Percentiles rank a stretch among this genome's conserved stretches.
Conservation (phyloP, 768 basidiomycete genomes). For the Cantharellus anzutake region DNA sequence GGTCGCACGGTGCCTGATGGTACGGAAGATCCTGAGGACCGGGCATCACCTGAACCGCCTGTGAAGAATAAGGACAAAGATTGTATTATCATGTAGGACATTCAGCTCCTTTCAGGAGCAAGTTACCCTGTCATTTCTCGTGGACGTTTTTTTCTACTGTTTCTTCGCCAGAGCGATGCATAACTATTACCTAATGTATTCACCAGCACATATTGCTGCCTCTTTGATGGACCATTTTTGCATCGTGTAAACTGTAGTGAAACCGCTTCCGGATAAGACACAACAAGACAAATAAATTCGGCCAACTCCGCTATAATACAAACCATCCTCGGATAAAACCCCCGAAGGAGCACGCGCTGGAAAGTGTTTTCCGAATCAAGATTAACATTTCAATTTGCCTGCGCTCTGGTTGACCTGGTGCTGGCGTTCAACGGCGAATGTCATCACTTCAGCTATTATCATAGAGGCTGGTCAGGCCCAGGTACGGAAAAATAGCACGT, state of each 20-base stretch:
- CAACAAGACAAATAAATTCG: no score
- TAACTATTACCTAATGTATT: background rate
- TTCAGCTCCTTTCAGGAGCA: background rate
- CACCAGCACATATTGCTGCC: background rate
- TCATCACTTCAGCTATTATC: no score
- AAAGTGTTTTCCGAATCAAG: no score
- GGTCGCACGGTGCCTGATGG: conserved; percentile 31
- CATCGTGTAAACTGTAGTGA: background rate
- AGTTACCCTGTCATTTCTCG: background rate
- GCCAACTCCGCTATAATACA: no score
- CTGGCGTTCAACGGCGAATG: no score
- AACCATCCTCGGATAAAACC: no score
- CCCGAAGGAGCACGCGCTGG: no score
- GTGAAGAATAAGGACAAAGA: conserved; percentile 50
- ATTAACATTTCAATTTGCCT: no score
- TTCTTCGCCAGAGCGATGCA: background rate
- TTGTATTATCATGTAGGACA: conserved; percentile 59
- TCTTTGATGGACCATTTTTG: background rate
- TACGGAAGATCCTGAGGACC: conserved; percentile 22
- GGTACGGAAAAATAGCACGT: no score
- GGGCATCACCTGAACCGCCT: conserved; percentile 15
- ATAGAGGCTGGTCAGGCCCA: no score
- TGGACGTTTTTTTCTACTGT: background rate
- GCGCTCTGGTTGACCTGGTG: no score
- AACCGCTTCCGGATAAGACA: background rate